These are phyloP conservation scores for Phaeosphaeria sp. DNA, from an alignment of 2,329 filamentous ascomycete species.

Conservation along the genomic window DNA sequence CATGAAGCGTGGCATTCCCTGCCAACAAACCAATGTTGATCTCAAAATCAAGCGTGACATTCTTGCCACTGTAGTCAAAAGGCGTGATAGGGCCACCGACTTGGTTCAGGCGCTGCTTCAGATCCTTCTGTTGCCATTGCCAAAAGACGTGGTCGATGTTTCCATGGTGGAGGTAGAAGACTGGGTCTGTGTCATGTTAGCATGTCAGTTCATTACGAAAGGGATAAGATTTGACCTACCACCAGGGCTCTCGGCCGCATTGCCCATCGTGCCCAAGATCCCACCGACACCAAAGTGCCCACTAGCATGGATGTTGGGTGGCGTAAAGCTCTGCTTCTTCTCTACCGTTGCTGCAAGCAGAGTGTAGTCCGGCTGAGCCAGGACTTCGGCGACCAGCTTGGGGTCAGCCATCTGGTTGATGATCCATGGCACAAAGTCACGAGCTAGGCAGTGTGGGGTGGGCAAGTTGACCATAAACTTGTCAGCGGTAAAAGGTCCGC, in stretches of 20 bases:
- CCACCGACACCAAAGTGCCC: conserved; percentile 49
- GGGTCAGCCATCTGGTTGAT: conserved; percentile 30
- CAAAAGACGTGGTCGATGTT: conserved; percentile 48
- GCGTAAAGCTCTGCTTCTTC: conserved; percentile 28
- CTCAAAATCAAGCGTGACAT: conserved; percentile 44
- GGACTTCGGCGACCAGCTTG: conserved; percentile 26
- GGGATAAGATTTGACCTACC: background rate
- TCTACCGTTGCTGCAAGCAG: conserved; percentile 38
- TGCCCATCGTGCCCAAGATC: conserved; percentile 39
- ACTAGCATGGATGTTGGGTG: conserved; percentile 43
- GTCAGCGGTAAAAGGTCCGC: conserved; percentile 36
- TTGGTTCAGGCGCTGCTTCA: conserved; percentile 37
- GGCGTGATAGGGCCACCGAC: conserved; percentile 45
- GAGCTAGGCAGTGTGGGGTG: conserved; percentile 33
- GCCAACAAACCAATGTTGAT: conserved; percentile 41
- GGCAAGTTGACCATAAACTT: conserved; percentile 34
- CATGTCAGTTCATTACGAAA: background rate
- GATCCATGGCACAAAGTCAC: conserved; percentile 42
- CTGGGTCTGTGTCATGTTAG: conserved; percentile 22
- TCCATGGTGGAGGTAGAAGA: conserved; percentile 50
- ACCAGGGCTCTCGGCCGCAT: conserved; percentile 44
- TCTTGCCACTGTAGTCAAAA: conserved; percentile 28
- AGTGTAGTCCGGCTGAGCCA: conserved; percentile 33
- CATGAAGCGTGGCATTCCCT: conserved; percentile 30
- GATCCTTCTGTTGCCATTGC: conserved; percentile 39